Evolutionary conservation across 345 rosid species (phyloP), one percentile per base, ranked within the genome.

Genomic region (Linum usitatissimum): DNA sequence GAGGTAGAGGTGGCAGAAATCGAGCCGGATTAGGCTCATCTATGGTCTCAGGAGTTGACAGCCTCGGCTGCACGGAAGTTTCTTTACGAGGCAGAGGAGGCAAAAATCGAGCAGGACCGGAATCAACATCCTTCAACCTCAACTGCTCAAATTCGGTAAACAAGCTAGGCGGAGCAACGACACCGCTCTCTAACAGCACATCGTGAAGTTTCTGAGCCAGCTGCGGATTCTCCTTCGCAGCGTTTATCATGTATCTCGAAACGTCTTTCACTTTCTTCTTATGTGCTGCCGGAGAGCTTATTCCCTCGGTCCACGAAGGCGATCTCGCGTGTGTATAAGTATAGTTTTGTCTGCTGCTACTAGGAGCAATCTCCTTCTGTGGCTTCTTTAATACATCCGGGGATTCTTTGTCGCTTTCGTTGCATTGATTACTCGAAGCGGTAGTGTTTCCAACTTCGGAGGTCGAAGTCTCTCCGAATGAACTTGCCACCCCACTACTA

Each of bases 301-400:
- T 87, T 71, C 96, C 98, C 82, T 88, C 98, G 18, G 98, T 91
- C 98, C 98, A 91, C 39, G 98, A 91, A 68, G 96, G 98, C 68
- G 87, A 84, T 76, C 92, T 82, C 38, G 78, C 83, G 78, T 84
- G 96, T 3, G 66, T n/a, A 68, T 71, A 58, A 66, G 88, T 66
- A 68, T 79, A 76, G 70, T 59, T 75, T 75, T 83, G 76, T 76
- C 75, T 79, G 63, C 65, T 73, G 17, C 28, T 23, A 23, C 28
- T 23, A 23, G 28, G 28, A 23, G 51, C 7, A 45, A 15, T 10
- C 38, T 34, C 38, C 38, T 34, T 34, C 38, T 45, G 15, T 45
- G 14, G 51, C 51, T 3, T 10, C 10, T 10, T 45, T 7, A 34
- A 78, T 4, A 34, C 79, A 34, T 73, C 76, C 0, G 61, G 48